A percentile compares a stretch with the other conserved stretches of the same genome.
Evolutionary conservation across 2,329 filamentous ascomycete genomes (phyloP).

Genomic region (Fusarium burgessii): DNA sequence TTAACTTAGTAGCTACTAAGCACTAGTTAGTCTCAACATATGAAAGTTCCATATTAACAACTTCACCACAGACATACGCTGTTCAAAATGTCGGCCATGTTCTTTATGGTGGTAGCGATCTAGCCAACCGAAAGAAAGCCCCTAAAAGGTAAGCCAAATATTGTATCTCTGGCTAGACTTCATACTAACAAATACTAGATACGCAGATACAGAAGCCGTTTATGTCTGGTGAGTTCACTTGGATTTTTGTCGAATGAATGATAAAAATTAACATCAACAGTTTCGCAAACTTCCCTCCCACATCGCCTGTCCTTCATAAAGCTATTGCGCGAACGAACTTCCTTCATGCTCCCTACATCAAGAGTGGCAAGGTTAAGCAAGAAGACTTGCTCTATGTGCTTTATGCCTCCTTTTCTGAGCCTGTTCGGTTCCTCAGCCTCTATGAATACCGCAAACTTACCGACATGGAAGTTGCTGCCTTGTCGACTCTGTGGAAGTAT

Average conservation of each 20-base stretch:
- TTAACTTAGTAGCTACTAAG: too few relatives aligned
- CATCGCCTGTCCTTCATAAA: slow-evolving; percentile 49
- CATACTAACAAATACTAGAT: slow-evolving; percentile 46
- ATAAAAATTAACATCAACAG: slow-evolving; percentile 31
- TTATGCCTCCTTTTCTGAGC: slow-evolving; percentile 73
- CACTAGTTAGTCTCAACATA: background rate
- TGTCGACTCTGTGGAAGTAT: slow-evolving; percentile 77
- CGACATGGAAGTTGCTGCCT: slow-evolving; percentile 75
- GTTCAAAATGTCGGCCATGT: slow-evolving; percentile 54
- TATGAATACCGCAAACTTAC: slow-evolving; percentile 79
- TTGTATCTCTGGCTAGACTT: background rate
- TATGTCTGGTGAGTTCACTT: slow-evolving; percentile 50
- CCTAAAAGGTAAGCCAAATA: slow-evolving; percentile 51
- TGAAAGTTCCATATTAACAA: slow-evolving; percentile 1
- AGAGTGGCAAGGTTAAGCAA: slow-evolving; percentile 53
- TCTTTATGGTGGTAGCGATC: slow-evolving; percentile 52
- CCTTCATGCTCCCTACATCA: slow-evolving; percentile 53
- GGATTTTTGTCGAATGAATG: background rate
- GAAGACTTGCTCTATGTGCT: slow-evolving; percentile 56
- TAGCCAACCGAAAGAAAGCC: slow-evolving; percentile 48
- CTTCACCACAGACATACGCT: slow-evolving; percentile 53
- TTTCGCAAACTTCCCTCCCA: slow-evolving; percentile 48
- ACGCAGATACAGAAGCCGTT: slow-evolving; percentile 56
- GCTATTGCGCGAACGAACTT: slow-evolving; percentile 57
- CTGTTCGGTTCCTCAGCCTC: slow-evolving; percentile 69